Evolutionary conservation across 2,329 filamentous ascomycete genomes (phyloP), one percentile per base, ranked within the genome.

Genomic region (Tolypocladium guangdongense): DNA sequence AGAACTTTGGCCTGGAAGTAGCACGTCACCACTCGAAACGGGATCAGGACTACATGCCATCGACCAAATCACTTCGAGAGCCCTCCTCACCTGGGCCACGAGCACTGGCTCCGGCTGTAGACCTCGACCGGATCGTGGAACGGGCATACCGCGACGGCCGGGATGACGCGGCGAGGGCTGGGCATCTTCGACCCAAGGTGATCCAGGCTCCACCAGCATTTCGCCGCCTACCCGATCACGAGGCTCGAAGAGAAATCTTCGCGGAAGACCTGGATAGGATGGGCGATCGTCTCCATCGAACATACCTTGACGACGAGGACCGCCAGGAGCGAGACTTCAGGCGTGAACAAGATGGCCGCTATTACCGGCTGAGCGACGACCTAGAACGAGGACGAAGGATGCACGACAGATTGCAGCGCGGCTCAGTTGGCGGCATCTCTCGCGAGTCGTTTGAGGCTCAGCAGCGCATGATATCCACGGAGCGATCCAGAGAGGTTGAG

Each of bases 1-100:
- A 58, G 51, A 24, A 54, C 18, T 59, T 57, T 45, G 58, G 60
- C 6, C 37, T 45, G 11, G 39, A 36, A n/a, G 8, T 39, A 7
- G 49, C 30, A 16, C 48, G 48, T 37, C 48, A 36, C 36, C 48
- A 50, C 48, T 50, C 48, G 22, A 50, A 50, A 30, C 48, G 36
- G 35, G 48, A 50, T 16, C 35, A 38, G 33, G 24, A 50, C 22
- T 50, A 48, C 54, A 37, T 38, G 16, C 18, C 27, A 2, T 12
- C 49, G 8, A 18, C n/a, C 47, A 50, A n/a, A 24, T n/a, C 1
- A 18, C 24, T 7, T 5, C n/a, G 43, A 39, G 27, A n/a, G 36
- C 48, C 48, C 35, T 14, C 48, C 16, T 50, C 48, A 14, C 35
- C 48, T n/a, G 48, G 48, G 8, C 48, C 35, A 11, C 16, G 27